Base-by-base conservation (phyloP, 805 yeast species). In the Saccharomyces cerevisiae region DNA sequence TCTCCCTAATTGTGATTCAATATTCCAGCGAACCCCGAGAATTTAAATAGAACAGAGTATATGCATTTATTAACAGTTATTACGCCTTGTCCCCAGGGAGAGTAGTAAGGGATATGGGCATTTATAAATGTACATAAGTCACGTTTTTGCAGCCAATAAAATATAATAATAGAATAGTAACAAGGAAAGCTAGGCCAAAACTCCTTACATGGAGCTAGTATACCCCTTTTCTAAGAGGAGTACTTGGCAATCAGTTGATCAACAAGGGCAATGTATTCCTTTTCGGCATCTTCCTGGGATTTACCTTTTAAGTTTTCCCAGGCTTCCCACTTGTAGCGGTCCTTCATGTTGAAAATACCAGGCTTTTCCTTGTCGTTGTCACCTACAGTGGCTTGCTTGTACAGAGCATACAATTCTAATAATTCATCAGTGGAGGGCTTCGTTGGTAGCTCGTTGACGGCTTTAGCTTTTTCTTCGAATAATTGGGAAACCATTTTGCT, bases 251-350 rank as follows among this genome's bases (percentile, higher is more conserved):
- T 72, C 74, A 87, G 76, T 67, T 79, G 80, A 61, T 81, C 82
- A 52, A 82, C 92, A 47, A 86, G 74, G 9, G 70, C 84, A 66
- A 87, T 87, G 76, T 87, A 82, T 72, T 89, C 79, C 63, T 79
- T 59, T 78, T 92, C 98, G 57, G 99, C 99, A 36, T 89, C 97
- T 63, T 82, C 96, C 73, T 87, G 87, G 46, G 89, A 73, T 57
- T 80, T 81, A 55, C 99, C 99, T 76, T 87, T 86, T 67, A 85
- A 76, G 64, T 83, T 84, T 66, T 85, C 85, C 98, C 98, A 94
- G 8, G 98, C 81, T 70, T 91, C 92, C 98, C 98, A 94, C 79
- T 94, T 94, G 81, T 88, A 87, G 75, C 95, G 90, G 63, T 92
- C 97, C 77, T 87, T 89, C 76, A 94, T 80, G 75, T 90, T 96